Percentiles rank a stretch among this genome's conserved stretches.
These are phyloP conservation scores for Aspergillus thermomutatus DNA, from an alignment of 2,329 filamentous ascomycete species.

Conservation along the genomic window DNA sequence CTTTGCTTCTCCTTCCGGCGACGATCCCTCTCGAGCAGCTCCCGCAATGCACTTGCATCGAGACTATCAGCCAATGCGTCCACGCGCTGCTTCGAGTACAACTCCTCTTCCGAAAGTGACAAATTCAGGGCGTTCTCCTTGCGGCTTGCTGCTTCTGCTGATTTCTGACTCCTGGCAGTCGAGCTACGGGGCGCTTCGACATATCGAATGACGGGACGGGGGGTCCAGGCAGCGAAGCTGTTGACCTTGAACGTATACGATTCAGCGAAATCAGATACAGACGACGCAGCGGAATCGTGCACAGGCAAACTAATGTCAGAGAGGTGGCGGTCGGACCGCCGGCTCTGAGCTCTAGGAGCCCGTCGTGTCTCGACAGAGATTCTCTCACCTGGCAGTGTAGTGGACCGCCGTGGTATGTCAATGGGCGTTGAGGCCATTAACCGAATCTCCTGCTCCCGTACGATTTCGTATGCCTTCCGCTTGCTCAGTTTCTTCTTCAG, in stretches of 20 bases:
- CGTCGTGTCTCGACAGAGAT: slow-evolving; percentile 56
- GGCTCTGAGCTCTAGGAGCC: slow-evolving; percentile 46
- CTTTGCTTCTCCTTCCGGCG: slow-evolving; percentile 74
- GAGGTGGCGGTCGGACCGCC: slow-evolving; percentile 58
- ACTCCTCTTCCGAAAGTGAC: slow-evolving; percentile 59
- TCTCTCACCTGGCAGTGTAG: slow-evolving; percentile 57
- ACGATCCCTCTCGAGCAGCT: slow-evolving; percentile 85
- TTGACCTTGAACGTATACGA: slow-evolving; percentile 76
- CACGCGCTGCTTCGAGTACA: slow-evolving; percentile 60
- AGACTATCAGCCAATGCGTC: slow-evolving; percentile 77
- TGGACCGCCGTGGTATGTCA: slow-evolving; percentile 59
- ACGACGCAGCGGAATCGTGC: slow-evolving; percentile 71
- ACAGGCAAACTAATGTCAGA: slow-evolving; percentile 74
- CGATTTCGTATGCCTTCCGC: slow-evolving; percentile 68
- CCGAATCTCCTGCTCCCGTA: slow-evolving; percentile 83
- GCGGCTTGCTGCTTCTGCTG: slow-evolving; percentile 48
- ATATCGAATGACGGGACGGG: slow-evolving; percentile 78
- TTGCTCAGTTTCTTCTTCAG: slow-evolving; percentile 72
- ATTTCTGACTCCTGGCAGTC: slow-evolving; percentile 44
- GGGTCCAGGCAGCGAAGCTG: slow-evolving; percentile 74
- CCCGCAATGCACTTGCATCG: slow-evolving; percentile 76
- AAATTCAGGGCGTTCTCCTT: slow-evolving; percentile 51
- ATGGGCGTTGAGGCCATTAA: slow-evolving; percentile 70
- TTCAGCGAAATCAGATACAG: slow-evolving; percentile 71
- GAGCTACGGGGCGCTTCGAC: slow-evolving; percentile 62